Evolutionary conservation across 1,139 yeast genomes (phyloP).

Genomic region (Pichia sp.): DNA sequence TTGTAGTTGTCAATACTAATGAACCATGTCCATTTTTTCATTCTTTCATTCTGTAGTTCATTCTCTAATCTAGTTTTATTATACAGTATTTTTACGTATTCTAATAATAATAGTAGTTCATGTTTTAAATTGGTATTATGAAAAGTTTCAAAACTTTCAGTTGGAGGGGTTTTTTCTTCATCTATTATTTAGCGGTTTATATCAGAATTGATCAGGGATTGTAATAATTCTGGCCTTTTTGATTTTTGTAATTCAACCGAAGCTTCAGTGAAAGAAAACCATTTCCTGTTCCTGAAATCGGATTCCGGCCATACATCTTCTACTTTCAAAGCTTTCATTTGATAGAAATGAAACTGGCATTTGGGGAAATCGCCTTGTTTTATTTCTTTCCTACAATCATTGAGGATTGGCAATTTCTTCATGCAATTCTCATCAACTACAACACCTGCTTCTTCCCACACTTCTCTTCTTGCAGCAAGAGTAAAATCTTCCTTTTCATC

Average conservation of each 20-base stretch:
- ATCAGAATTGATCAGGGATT: conserved; percentile 52
- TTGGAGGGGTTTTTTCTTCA: too few species aligned
- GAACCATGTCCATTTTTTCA: too few species aligned
- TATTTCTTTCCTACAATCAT: conserved; percentile 41
- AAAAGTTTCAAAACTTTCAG: too few species aligned
- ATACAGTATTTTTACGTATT: too few species aligned
- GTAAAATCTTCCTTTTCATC: conserved; percentile 56
- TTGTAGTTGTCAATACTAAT: too few species aligned
- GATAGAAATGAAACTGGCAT: conserved; percentile 79
- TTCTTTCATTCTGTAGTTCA: too few species aligned
- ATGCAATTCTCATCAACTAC: conserved; percentile 44
- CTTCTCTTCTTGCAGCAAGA: conserved; percentile 69
- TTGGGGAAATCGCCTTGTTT: conserved; percentile 43
- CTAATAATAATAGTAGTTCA: too few species aligned
- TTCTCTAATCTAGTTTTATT: too few species aligned
- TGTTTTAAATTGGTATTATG: too few species aligned
- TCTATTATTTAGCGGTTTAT: conserved; percentile 26
- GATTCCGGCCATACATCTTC: conserved; percentile 71
- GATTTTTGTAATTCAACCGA: conserved; percentile 49
- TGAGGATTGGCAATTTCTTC: conserved; percentile 51
- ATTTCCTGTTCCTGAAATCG: conserved; percentile 49
- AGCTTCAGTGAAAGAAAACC: conserved; percentile 76
- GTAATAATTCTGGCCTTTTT: conserved; percentile 60
- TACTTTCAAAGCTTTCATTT: conserved; percentile 52
- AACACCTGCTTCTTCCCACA: conserved; percentile 98